Evolutionary conservation across 2,329 filamentous ascomycete genomes (phyloP).

Genomic region (Aspergillaceae sp.): DNA sequence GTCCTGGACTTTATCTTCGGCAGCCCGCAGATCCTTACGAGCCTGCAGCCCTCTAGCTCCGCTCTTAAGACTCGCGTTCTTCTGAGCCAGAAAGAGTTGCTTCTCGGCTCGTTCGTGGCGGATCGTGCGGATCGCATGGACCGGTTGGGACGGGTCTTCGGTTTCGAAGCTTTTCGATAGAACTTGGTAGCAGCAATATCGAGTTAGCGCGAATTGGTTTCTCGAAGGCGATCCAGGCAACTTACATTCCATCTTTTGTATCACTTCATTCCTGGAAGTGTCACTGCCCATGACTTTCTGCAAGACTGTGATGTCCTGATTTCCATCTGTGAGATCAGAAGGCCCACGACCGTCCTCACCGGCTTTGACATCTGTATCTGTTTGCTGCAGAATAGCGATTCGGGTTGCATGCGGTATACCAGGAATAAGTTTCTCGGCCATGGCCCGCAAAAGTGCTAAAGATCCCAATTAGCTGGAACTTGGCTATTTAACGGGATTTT

Average conservation of each 20-base stretch:
- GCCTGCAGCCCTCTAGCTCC: constrained; percentile 67
- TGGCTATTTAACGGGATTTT: neutral
- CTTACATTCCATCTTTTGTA: constrained; percentile 53
- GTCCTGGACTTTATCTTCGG: constrained; percentile 58
- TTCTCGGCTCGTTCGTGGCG: constrained; percentile 54
- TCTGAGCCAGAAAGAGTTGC: constrained; percentile 60
- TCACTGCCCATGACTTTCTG: constrained; percentile 57
- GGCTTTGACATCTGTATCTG: constrained; percentile 30
- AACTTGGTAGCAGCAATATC: constrained; percentile 26
- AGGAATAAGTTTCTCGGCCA: constrained; percentile 69
- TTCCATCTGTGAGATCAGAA: constrained; percentile 1
- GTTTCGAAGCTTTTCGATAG: constrained; percentile 54
- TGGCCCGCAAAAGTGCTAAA: constrained; percentile 60
- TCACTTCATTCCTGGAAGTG: constrained; percentile 42
- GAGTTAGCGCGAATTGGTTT: neutral
- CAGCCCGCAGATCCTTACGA: constrained; percentile 61
- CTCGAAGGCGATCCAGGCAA: constrained; percentile 6
- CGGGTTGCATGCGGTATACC: constrained; percentile 60
- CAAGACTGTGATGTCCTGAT: constrained; percentile 45
- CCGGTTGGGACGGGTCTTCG: constrained; percentile 48
- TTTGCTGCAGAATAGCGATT: constrained; percentile 63
- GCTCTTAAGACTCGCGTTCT: constrained; percentile 64
- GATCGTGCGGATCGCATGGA: constrained; percentile 54
- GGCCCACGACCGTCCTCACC: constrained; percentile 10
- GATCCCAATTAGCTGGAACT: constrained; percentile 2